Evolutionary conservation across 2,329 filamentous ascomycete genomes (phyloP).

Genomic region (Pseudofabraea citricarpa): DNA sequence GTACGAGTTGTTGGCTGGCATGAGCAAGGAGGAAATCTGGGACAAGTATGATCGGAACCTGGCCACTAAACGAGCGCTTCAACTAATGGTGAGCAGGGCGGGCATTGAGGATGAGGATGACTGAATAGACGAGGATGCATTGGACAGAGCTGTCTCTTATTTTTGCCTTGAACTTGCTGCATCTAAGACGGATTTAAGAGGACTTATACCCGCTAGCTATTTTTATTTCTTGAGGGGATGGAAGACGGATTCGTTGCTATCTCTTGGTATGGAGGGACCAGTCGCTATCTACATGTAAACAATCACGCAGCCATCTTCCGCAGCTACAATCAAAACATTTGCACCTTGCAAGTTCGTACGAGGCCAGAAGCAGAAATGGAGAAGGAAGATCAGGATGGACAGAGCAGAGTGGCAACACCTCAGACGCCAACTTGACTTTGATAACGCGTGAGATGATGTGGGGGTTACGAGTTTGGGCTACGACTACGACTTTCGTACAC

Average conservation of each 20-base stretch:
- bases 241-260: neutral
- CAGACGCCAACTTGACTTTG: too few relatives aligned
- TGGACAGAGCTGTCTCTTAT: neutral
- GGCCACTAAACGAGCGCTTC: neutral
- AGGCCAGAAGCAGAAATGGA: too few relatives aligned
- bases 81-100: neutral
- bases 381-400: too few relatives aligned
- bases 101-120: neutral
- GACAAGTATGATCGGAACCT: slow-evolving; percentile 27
- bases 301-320: too few relatives aligned
- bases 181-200: neutral
- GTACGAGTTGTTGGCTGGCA: slow-evolving; percentile 40
- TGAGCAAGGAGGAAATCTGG: slow-evolving; percentile 43
- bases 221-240: neutral
- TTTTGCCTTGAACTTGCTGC: too few relatives aligned
- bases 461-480: too few relatives aligned
- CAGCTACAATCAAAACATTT: too few relatives aligned
- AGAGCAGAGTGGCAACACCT: too few relatives aligned
- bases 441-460: too few relatives aligned
- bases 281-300: too few relatives aligned
- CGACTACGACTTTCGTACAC: too few relatives aligned
- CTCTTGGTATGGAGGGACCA: neutral
- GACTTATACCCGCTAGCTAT: neutral
- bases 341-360: too few relatives aligned
- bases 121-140: neutral